These are phyloP conservation scores for Lentinula boryana DNA, from an alignment of 768 basidiomycete genomes.

Conservation along the genomic window DNA sequence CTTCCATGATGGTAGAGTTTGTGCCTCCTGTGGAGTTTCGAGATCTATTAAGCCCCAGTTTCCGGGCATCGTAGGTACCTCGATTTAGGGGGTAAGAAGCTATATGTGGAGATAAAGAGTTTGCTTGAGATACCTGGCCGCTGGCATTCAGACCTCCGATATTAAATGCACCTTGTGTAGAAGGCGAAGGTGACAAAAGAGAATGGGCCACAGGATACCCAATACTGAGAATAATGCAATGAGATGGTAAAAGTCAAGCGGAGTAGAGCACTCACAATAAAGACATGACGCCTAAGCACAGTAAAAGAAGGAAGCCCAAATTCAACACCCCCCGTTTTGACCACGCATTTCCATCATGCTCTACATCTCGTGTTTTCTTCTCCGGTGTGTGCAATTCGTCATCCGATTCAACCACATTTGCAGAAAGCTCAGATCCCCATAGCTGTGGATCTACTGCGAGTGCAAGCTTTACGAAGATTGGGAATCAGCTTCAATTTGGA, in stretches of 20 bases:
- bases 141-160: slow-evolving; percentile 46
- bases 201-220: slow-evolving; percentile 32
- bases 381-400: slow-evolving; percentile 26
- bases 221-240: slow-evolving; percentile 16
- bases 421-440: slow-evolving; percentile 48
- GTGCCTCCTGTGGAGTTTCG: slow-evolving; percentile 61
- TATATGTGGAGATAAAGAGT: neutral
- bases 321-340: slow-evolving; percentile 66
- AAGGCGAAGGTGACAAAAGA: slow-evolving; percentile 20
- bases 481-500: neutral
- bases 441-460: slow-evolving; percentile 47
- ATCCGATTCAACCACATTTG: slow-evolving; percentile 35
- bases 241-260: slow-evolving; percentile 25
- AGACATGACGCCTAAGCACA: slow-evolving; percentile 26
- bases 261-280: slow-evolving; percentile 36
- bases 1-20: slow-evolving; percentile 20
- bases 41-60: slow-evolving; percentile 68
- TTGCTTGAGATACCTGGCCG: slow-evolving; percentile 29
- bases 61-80: slow-evolving; percentile 53
- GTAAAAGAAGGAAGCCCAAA: slow-evolving; percentile 44
- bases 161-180: slow-evolving; percentile 32
- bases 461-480: slow-evolving; percentile 30
- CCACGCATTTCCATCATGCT: slow-evolving; percentile 40
- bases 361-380: slow-evolving; percentile 24
- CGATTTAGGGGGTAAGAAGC: slow-evolving; percentile 16